Evolutionary conservation across 257 asterid genomes (phyloP).

Genomic region (Solanum habrochaites): DNA sequence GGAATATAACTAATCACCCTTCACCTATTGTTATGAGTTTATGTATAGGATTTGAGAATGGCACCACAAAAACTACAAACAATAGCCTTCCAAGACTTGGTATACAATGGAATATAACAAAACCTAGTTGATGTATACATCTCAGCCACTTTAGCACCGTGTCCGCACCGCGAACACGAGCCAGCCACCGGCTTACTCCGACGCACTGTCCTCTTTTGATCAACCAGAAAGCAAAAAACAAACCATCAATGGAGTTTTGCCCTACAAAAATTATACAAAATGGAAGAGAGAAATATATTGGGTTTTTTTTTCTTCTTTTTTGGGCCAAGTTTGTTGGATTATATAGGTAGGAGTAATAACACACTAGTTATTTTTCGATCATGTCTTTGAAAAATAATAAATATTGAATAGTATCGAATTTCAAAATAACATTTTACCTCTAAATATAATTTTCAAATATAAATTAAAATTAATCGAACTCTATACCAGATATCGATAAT

Average conservation of each 20-base stretch:
- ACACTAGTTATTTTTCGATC: background rate
- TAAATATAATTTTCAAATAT: too few species aligned
- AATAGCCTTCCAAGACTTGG: constrained; percentile 67
- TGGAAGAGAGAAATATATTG: background rate
- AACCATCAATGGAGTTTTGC: constrained; percentile 25
- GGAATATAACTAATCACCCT: background rate
- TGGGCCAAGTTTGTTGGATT: background rate
- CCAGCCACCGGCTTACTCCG: constrained; percentile 68
- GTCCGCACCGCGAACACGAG: constrained; percentile 57
- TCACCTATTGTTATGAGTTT: background rate
- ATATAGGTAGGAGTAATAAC: background rate
- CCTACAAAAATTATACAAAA: background rate
- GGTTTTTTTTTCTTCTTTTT: background rate
- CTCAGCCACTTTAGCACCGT: constrained; percentile 59
- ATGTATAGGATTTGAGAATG: constrained; percentile 54
- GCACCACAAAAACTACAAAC: constrained; percentile 59
- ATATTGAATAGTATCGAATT: background rate
- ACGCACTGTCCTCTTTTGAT: constrained; percentile 45
- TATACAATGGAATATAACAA: constrained; percentile 54
- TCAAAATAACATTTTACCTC: too few species aligned
- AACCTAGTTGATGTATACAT: constrained; percentile 68
- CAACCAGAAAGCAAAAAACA: constrained; percentile 75
- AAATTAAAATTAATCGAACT: background rate
- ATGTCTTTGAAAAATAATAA: background rate
- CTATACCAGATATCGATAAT: background rate